phyloP scores from a whole-genome alignment of 176 grass and related monocot species.

The Cymbopogon citratus region DNA sequence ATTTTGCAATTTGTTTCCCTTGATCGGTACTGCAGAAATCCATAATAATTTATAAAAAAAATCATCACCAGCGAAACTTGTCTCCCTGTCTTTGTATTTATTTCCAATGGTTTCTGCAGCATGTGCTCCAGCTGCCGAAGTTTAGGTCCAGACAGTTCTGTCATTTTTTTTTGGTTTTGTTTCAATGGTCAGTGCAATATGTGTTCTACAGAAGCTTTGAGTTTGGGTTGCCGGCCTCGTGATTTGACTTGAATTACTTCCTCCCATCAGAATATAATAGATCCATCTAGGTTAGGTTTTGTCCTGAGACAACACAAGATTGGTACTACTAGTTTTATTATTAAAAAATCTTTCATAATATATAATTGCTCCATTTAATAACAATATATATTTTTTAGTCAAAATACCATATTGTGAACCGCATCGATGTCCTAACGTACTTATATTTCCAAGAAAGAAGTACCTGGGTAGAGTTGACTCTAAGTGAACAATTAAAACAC shows the following conservation, averaged over 20 bases:
- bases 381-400: background rate
- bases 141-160: background rate
- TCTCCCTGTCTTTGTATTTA: background rate
- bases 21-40: background rate
- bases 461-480: background rate
- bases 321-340: background rate
- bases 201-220: background rate
- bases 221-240: background rate
- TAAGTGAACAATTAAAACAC: background rate
- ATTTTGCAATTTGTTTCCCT: background rate
- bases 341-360: background rate
- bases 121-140: background rate
- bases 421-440: background rate
- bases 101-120: background rate
- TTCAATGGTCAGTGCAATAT: background rate
- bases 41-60: background rate
- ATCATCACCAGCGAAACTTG: background rate
- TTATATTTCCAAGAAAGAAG: background rate
- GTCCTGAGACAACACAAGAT: background rate
- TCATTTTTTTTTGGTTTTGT: background rate
- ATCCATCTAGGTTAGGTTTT: background rate
- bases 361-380: background rate
- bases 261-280: background rate
- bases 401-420: background rate
- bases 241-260: background rate